These are phyloP conservation scores for Dothistroma septosporum DNA, from an alignment of 2,329 filamentous ascomycete genomes.

Conservation along the genomic window DNA sequence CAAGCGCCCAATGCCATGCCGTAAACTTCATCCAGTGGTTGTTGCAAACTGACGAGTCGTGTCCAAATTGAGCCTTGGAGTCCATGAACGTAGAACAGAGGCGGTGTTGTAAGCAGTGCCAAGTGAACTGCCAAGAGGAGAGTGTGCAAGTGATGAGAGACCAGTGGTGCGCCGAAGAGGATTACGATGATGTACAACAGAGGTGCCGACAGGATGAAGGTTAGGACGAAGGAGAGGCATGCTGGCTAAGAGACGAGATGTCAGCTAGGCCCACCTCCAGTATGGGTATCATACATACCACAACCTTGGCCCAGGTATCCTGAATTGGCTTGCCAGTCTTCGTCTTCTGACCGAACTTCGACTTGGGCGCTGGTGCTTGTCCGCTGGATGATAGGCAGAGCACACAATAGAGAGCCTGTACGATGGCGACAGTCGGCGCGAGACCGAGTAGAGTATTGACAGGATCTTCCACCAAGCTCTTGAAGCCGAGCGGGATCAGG, in stretches of 20 bases:
- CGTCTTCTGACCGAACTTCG: constrained; percentile 46
- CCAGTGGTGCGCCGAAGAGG: constrained; percentile 86
- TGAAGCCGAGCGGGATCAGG: constrained; percentile 61
- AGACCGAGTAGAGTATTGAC: constrained; percentile 58
- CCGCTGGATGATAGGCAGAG: constrained; percentile 56
- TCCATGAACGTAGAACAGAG: constrained; percentile 81
- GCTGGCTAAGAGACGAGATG: constrained; percentile 51
- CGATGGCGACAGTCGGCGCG: constrained; percentile 57
- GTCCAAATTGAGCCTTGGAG: constrained; percentile 68
- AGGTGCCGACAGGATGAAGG: constrained; percentile 54
- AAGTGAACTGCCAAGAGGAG: constrained; percentile 77
- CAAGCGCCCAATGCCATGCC: constrained; percentile 74
- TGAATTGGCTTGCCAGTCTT: constrained; percentile 52
- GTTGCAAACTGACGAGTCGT: constrained; percentile 61
- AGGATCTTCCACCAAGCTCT: constrained; percentile 65
- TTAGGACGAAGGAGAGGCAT: constrained; percentile 63
- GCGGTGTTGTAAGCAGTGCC: constrained; percentile 70
- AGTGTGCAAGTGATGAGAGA: constrained; percentile 75
- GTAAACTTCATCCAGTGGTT: constrained; percentile 79
- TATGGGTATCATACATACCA: constrained; percentile 36
- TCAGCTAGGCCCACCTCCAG: constrained; percentile 6
- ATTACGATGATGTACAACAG: constrained; percentile 62
- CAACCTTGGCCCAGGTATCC: constrained; percentile 41
- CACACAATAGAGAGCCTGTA: constrained; percentile 61
- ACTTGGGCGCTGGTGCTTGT: constrained; percentile 27